Base-by-base conservation (phyloP, 2,329 filamentous ascomycete genomes). In the Penicillium paneum region DNA sequence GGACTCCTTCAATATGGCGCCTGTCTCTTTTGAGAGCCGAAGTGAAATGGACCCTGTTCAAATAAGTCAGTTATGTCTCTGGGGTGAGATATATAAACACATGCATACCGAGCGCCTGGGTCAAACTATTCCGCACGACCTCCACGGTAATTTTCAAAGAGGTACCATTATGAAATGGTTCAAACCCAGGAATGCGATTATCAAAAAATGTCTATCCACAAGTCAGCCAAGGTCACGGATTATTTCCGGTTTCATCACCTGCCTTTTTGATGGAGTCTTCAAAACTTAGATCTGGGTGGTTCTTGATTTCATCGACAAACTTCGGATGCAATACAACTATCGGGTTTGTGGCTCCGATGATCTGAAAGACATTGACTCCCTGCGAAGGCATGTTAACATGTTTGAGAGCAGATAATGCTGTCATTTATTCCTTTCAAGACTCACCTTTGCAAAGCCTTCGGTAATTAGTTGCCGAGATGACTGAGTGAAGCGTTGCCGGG, bases 261-360 rank as follows among this genome's bases (percentile, higher is more conserved):
- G 61, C 68, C 58, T 65, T 69, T 34, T 49, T 55, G 39, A 56
- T 60, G 1, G 67, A 64, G 17, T 59, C 58, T 3, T 61, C 45
- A 46, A 71, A 71, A 49, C 54, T 49, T 19, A 72, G 51, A 42
- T 69, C 32, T 5, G 68, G 67, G 38, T 71, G 57, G 41, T 55
- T 68, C 49, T 71, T 71, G 55, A 72, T 57, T 54, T 72, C 69
- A 49, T 71, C 58, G 10, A 71, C 55, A 47, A 64, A 69, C 21
- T 59, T 63, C 4, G 65, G 67, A 32, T 71, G 67, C 49, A 72
- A 52, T 39, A 72, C 55, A 24, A 72, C 62, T 29, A 69, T 55
- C 7, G 64, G 62, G 11, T 49, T 45, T 8, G 56, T 54, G 3
- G 56, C 32, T 26, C 57, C 63, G 55, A 70, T 67, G 21, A 67